Percentiles rank a stretch among this genome's conserved stretches.
Evolutionary conservation across 2,329 filamentous ascomycete species (phyloP).

Genomic region (Colletotrichum tabaci): DNA sequence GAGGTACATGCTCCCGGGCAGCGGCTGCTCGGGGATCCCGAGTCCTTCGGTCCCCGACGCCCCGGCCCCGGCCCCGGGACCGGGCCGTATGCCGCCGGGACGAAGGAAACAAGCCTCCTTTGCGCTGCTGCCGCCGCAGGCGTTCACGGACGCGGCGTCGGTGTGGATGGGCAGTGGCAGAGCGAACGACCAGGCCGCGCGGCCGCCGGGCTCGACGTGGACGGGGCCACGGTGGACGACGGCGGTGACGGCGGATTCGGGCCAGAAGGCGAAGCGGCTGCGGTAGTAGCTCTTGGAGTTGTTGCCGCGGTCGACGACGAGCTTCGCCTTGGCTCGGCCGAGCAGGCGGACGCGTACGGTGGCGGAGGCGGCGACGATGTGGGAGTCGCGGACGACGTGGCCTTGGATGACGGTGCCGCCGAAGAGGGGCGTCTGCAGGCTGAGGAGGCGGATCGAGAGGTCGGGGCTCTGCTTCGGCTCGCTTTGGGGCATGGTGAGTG

Average conservation of each 20-base stretch:
- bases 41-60: not conserved
- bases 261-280: slow-evolving; percentile 47
- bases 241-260: slow-evolving; percentile 28
- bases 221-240: slow-evolving; percentile 47
- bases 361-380: slow-evolving; percentile 44
- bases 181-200: slow-evolving; percentile 48
- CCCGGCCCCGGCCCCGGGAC: not conserved
- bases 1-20: slow-evolving; percentile 43
- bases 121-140: not conserved
- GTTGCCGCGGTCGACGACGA: slow-evolving; percentile 39
- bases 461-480: not conserved
- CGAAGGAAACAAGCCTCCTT: slow-evolving; percentile 43
- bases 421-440: slow-evolving; percentile 3
- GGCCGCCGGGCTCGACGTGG: slow-evolving; percentile 42
- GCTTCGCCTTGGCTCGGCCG: slow-evolving; percentile 49
- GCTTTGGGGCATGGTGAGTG: not conserved
- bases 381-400: slow-evolving; percentile 43
- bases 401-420: slow-evolving; percentile 50
- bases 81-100: not conserved
- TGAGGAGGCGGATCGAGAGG: slow-evolving; percentile 19
- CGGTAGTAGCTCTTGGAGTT: slow-evolving; percentile 42
- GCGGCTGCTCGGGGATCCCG: slow-evolving; percentile 29
- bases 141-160: slow-evolving; percentile 13
- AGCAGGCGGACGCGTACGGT: slow-evolving; percentile 45
- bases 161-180: slow-evolving; percentile 47